These are phyloP conservation scores for Platanthera guangdongensis DNA, from an alignment of 106 monocot species.

Conservation along the genomic window DNA sequence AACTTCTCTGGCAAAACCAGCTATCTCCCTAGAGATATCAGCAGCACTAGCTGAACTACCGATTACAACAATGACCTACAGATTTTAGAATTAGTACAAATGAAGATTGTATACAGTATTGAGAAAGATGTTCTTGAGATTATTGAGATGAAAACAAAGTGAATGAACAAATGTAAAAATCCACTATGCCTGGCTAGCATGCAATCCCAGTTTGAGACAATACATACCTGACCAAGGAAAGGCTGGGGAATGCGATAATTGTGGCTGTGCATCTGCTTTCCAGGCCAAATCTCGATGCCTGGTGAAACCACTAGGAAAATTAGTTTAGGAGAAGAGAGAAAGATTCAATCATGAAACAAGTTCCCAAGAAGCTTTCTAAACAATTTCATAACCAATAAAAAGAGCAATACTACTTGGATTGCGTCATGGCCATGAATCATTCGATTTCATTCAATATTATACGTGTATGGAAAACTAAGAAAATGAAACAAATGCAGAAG, in stretches of 20 bases:
- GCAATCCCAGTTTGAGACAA: too few relatives aligned
- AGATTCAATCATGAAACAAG: background rate
- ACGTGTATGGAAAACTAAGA: background rate
- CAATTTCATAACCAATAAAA: background rate
- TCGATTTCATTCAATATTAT: background rate
- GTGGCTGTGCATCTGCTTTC: conserved; percentile 93
- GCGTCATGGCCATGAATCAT: background rate
- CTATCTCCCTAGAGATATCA: conserved; percentile 84
- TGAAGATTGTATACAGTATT: background rate
- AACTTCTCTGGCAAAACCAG: conserved; percentile 74
- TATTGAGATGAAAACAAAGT: too few relatives aligned
- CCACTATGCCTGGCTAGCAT: too few relatives aligned
- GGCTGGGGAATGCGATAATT: conserved; percentile 85
- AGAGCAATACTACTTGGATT: background rate
- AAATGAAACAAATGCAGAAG: background rate
- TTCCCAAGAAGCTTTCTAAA: background rate
- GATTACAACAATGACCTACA: conserved; percentile 78
- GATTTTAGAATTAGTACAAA: background rate
- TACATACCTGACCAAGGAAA: conserved; percentile 36
- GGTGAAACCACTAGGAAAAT: conserved; percentile 8
- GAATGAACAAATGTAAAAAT: too few relatives aligned
- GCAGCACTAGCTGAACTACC: conserved; percentile 78
- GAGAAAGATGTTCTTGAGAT: background rate
- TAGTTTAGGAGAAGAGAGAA: background rate
- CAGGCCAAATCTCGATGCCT: conserved; percentile 82